Evolutionary conservation across 1,284 basidiomycete species (phyloP).

Genomic region (Lignosus rhinocerotis): DNA sequence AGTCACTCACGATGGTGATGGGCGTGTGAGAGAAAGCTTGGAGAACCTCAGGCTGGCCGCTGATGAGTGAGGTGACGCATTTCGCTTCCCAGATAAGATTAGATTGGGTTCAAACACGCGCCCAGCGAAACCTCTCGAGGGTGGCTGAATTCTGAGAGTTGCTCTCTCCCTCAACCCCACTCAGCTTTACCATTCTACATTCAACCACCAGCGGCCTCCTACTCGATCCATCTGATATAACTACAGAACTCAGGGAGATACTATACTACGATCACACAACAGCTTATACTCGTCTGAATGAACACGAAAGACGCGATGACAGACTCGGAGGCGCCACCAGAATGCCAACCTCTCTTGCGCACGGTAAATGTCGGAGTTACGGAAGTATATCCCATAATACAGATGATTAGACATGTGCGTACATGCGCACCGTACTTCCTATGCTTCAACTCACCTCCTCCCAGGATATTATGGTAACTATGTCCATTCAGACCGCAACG

Average conservation of each 20-base stretch:
- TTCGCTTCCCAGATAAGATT: conserved; percentile 4
- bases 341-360: conserved; percentile 39
- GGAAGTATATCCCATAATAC: conserved; percentile 73
- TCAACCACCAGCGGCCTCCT: neutral
- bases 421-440: neutral
- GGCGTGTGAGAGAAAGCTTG: too few species aligned
- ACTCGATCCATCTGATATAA: neutral
- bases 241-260: neutral
- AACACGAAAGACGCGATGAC: conserved; percentile 13
- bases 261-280: neutral
- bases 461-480: conserved; percentile 61
- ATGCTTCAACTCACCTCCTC: conserved; percentile 9
- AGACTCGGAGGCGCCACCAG: conserved; percentile 20
- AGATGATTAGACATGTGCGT: conserved; percentile 62
- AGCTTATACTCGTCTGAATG: conserved; percentile 9
- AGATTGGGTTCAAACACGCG: neutral
- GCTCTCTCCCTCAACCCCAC: neutral
- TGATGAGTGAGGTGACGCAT: too few species aligned
- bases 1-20: too few species aligned
- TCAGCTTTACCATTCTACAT: neutral
- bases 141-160: neutral
- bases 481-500: neutral
- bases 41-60: too few species aligned
- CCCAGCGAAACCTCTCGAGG: neutral
- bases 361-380: conserved; percentile 52